Base-by-base conservation (phyloP, 805 yeast genomes). In the Pichia scutulata region DNA sequence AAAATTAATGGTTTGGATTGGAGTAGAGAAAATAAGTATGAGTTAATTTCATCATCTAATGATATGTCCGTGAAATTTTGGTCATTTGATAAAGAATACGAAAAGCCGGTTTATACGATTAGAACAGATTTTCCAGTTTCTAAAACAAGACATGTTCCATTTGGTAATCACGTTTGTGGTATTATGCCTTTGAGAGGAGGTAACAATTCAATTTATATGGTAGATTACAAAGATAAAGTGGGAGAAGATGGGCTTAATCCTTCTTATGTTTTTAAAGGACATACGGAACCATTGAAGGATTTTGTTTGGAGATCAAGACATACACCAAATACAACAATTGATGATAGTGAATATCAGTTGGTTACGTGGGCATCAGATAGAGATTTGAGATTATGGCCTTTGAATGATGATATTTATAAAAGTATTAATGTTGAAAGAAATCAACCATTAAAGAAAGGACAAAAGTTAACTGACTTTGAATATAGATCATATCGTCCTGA, bases 361-460 rank as follows among this genome's bases (percentile, higher is more conserved):
- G 92, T 93, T 1, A 88, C 98, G 0, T 92, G 98, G 97, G 84
- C 95, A 1, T 82, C 86, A 47, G 98, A 93, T 62, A 79, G 82
- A 57, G 95, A 88, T 61, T 70, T 93, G 52, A 73, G 90, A 53
- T 67, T 90, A 44, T 92, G 97, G 97, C 85, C 89, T 0, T 66
- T 81, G 18, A 62, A 71, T 16, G 77, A 77, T 3, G 70, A 70
- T 7, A 63, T 76, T 18, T 75, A 82, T 55, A 73, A 70, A 8
- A 70, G 70, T 39, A 72, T 80, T 44, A 65, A 67, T 47, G 79
- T 70, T 59, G 60, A 58, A 16, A 47, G 57, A 41, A 37, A 44
- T 24, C n/a, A 14, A 22, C 65, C 70, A 7, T 55, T 76, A 10
- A 62, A 69, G 2, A 66, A 51, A 4, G 60, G 55, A 0, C 41